These are phyloP conservation scores for Fagus crenata DNA, from an alignment of 306 rosid genomes.

Conservation along the genomic window DNA sequence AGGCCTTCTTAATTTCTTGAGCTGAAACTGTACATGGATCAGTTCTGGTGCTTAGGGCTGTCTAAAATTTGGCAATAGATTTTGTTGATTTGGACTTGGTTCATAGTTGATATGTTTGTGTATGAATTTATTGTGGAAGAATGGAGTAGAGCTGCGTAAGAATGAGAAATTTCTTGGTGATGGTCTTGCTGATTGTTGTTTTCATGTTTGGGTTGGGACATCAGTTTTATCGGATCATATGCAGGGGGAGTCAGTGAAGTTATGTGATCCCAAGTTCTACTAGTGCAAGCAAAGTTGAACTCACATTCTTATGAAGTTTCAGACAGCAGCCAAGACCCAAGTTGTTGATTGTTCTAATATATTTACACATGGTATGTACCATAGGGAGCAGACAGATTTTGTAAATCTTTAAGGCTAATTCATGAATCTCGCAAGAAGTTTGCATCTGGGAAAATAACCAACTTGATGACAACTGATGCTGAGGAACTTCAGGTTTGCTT, in stretches of 20 bases:
- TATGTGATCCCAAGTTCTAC: neutral
- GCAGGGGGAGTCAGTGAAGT: neutral
- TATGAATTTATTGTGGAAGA: neutral
- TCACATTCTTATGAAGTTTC: conserved; percentile 14
- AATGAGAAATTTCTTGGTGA: neutral
- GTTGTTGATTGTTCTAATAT: conserved; percentile 21
- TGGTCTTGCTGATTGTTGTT: neutral
- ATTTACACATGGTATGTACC: conserved; percentile 2
- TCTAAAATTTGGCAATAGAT: neutral
- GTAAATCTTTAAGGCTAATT: conserved; percentile 82
- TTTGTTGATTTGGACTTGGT: neutral
- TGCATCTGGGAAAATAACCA: conserved; percentile 89
- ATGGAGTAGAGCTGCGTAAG: neutral
- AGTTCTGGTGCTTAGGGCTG: neutral
- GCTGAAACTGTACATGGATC: neutral
- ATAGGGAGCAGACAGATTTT: conserved; percentile 77
- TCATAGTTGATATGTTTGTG: neutral
- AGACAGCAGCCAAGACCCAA: conserved; percentile 15
- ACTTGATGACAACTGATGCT: conserved; percentile 93
- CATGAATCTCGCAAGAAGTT: conserved; percentile 90
- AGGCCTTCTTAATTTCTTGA: neutral
- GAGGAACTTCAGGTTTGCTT: conserved; percentile 75
- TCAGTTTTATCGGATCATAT: neutral
- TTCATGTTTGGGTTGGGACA: neutral
- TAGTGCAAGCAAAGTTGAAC: neutral